Base-by-base conservation (phyloP, 768 basidiomycete species). In the Suillus subaureus region DNA sequence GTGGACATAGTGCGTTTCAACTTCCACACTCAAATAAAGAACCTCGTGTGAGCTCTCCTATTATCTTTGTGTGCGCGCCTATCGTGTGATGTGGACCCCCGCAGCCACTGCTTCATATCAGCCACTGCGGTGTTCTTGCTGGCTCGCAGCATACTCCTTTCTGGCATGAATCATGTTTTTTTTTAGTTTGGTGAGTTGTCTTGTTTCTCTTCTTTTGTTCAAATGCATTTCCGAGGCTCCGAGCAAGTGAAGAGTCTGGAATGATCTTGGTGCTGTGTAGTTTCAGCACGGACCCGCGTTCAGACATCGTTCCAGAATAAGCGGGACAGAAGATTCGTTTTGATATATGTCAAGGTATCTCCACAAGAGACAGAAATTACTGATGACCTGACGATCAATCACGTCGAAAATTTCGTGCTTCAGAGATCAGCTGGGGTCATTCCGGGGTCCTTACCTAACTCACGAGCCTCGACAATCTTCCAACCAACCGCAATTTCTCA, bases 51-150 rank as follows among this genome's bases (percentile, higher is more conserved):
- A 55, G 51, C 26, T 51, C 51, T 51, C 26, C 51, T 16, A 33
- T 54, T 54, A 52, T 52, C 26, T 21, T 33, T 33, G 6, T 33
- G 6, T 1, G 54, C 35, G 54, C 54, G 54, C 12, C 33, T 55
- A 55, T 55, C 31, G 33, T n/a, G 54, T 55, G 54, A 55, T 21
- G 54, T 55, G 54, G 54, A 55, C 31, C 54, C 28, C 28, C 23
- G 23, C n/a, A 47, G 45, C n/a, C 35, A 35, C 35, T 47, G n/a
- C 45, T 23, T 47, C n/a, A 47, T 47, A 47, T 47, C n/a, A 28
- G 8, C 51, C 51, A 28, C 26, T 26, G 49, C 28, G 26, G 15
- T 2, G 2, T 9, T 26, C 13, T 49, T 13, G 47, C 12, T 49
- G 23, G n/a, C 12, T 49, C 13, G 47, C 12, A 21, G 8, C 18